Evolutionary conservation across 148 eudicot species (phyloP).

Genomic region (Vaccinium macrocarpon): DNA sequence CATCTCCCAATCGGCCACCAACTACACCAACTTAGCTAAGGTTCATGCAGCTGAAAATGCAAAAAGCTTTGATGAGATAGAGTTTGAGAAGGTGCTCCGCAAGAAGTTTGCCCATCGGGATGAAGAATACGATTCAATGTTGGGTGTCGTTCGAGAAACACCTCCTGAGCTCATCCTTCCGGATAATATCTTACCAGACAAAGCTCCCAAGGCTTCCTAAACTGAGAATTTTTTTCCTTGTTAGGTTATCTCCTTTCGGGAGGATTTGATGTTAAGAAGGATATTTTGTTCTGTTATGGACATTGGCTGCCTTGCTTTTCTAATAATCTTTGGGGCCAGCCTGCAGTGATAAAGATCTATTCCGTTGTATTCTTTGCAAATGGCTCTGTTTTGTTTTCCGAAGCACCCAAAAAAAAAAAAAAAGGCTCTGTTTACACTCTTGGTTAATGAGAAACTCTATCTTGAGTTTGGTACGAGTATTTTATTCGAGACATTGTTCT

Average conservation of each 20-base stretch:
- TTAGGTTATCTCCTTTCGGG: neutral
- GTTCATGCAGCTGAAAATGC: constrained; percentile 63
- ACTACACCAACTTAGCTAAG: constrained; percentile 49
- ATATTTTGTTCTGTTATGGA: neutral
- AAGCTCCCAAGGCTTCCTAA: constrained; percentile 42
- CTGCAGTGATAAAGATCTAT: neutral
- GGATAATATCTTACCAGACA: constrained; percentile 44
- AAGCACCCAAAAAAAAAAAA: too few species aligned
- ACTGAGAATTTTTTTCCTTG: constrained; percentile 11
- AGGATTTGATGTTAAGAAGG: constrained; percentile 3
- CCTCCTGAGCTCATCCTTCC: constrained; percentile 57
- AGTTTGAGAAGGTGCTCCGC: constrained; percentile 59
- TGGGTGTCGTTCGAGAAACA: constrained; percentile 57
- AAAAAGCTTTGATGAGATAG: constrained; percentile 55
- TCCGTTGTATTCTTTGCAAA: neutral
- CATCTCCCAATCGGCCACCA: constrained; percentile 52
- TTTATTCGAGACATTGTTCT: neutral
- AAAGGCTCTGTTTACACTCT: constrained; percentile 12
- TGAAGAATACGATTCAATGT: constrained; percentile 57
- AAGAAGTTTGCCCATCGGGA: constrained; percentile 54
- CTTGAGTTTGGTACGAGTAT: neutral
- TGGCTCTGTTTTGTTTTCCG: constrained; percentile 16
- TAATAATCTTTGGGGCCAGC: constrained; percentile 16
- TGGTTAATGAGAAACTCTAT: neutral
- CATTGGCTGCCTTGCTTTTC: constrained; percentile 3